These are phyloP conservation scores for Hyparrhenia diplandra DNA, from an alignment of 176 grass and related monocot genomes.

Conservation along the genomic window DNA sequence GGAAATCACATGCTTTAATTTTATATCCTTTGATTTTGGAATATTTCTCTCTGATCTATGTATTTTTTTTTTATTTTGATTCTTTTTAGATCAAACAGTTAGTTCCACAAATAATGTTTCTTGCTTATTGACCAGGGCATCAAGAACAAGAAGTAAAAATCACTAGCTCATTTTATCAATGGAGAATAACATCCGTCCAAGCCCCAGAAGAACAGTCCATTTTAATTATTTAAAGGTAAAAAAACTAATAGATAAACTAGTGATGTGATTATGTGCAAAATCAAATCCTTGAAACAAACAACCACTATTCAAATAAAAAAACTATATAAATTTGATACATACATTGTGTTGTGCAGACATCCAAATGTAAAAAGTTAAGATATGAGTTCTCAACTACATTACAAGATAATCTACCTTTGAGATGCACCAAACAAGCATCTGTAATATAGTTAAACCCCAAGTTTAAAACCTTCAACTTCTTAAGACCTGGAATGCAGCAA, in stretches of 20 bases:
- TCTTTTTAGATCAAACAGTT: neutral
- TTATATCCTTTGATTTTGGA: neutral
- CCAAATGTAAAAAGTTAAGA: neutral
- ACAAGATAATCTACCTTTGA: slow-evolving; percentile 48
- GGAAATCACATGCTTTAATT: neutral
- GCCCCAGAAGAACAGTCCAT: neutral
- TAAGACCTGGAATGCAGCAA: slow-evolving; percentile 41
- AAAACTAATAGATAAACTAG: neutral
- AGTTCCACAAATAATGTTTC: neutral
- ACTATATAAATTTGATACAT: neutral
- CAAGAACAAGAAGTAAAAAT: neutral
- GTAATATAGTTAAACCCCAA: slow-evolving; percentile 86
- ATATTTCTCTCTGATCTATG: neutral
- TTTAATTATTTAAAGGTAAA: neutral
- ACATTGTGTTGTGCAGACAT: neutral
- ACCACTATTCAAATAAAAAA: neutral
- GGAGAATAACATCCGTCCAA: neutral
- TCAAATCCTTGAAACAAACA: neutral
- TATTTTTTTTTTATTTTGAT: neutral
- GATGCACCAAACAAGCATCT: slow-evolving; percentile 76
- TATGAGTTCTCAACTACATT: neutral
- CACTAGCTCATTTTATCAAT: neutral
- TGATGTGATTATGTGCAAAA: neutral
- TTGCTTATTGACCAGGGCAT: neutral
- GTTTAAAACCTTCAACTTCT: slow-evolving; percentile 60